These are phyloP conservation scores for Didymella pinodella DNA, from an alignment of 2,329 filamentous ascomycete genomes.

Conservation along the genomic window DNA sequence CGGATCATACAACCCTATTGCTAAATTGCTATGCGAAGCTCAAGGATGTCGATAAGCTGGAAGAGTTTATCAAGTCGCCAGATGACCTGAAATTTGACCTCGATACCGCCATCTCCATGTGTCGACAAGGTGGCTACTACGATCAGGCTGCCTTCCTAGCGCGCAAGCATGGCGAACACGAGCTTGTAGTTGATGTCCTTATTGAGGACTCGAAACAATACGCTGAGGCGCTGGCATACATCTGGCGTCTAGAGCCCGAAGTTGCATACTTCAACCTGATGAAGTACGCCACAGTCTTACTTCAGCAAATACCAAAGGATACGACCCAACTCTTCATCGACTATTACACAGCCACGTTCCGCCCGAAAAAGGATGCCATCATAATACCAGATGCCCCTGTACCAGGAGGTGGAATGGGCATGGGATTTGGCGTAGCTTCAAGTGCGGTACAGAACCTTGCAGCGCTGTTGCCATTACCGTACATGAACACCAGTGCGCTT, in stretches of 20 bases:
- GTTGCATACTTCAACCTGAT: slow-evolving; percentile 85
- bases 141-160: slow-evolving; percentile 97
- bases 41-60: slow-evolving; percentile 95
- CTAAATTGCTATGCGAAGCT: slow-evolving; percentile 98
- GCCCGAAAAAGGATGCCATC: slow-evolving; percentile 71
- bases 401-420: slow-evolving; percentile 52
- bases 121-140: slow-evolving; percentile 93
- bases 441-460: slow-evolving; percentile 87
- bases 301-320: slow-evolving; percentile 83
- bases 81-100: slow-evolving; percentile 95
- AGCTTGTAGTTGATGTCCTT: slow-evolving; percentile 92
- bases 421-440: slow-evolving; percentile 61
- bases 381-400: slow-evolving; percentile 58
- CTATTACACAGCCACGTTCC: slow-evolving; percentile 89
- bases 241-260: slow-evolving; percentile 84
- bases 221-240: slow-evolving; percentile 85
- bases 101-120: slow-evolving; percentile 97
- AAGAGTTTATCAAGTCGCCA: slow-evolving; percentile 95
- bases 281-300: slow-evolving; percentile 91
- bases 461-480: slow-evolving; percentile 82
- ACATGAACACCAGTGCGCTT: slow-evolving; percentile 73
- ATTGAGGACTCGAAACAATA: slow-evolving; percentile 96
- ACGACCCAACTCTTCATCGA: slow-evolving; percentile 90
- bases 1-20: slow-evolving; percentile 92
- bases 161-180: slow-evolving; percentile 90